Conservation (phyloP, 768 basidiomycete genomes). For the Dictyophora rubrovolvata region DNA sequence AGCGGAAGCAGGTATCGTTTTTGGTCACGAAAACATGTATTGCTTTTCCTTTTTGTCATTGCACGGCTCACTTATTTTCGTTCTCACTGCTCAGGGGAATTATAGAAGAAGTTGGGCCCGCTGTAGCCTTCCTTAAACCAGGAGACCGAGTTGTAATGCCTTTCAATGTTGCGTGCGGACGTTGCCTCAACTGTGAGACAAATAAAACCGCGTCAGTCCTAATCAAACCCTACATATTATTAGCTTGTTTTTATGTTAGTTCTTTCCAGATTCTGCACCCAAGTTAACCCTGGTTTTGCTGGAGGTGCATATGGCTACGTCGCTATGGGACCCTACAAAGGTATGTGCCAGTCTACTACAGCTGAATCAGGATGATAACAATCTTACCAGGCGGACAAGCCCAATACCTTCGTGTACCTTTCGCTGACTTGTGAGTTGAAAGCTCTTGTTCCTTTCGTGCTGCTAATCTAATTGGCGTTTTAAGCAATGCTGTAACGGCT, state of each 20-base stretch:
- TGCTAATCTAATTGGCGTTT: not conserved
- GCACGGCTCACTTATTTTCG: not conserved
- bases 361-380: not conserved
- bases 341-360: conserved; percentile 11
- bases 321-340: conserved; percentile 46
- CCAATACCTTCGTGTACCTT: conserved; percentile 45
- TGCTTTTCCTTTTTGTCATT: not conserved
- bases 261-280: conserved; percentile 33
- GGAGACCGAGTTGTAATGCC: conserved; percentile 54
- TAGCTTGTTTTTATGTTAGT: not conserved
- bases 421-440: conserved; percentile 44
- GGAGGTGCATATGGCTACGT: conserved; percentile 35
- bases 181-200: conserved; percentile 47
- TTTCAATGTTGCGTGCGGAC: conserved; percentile 50
- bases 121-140: conserved; percentile 38
- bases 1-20: conserved; percentile 39
- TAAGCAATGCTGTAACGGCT: conserved; percentile 5
- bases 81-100: conserved; percentile 29
- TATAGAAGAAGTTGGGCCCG: conserved; percentile 39
- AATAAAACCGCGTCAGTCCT: conserved; percentile 30
- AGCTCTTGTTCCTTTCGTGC: not conserved
- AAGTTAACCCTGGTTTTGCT: conserved; percentile 49
- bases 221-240: not conserved
- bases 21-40: conserved; percentile 43
- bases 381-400: conserved; percentile 13